Conservation (phyloP, 177 flowering plant species). For the Vitis hybrid region DNA sequence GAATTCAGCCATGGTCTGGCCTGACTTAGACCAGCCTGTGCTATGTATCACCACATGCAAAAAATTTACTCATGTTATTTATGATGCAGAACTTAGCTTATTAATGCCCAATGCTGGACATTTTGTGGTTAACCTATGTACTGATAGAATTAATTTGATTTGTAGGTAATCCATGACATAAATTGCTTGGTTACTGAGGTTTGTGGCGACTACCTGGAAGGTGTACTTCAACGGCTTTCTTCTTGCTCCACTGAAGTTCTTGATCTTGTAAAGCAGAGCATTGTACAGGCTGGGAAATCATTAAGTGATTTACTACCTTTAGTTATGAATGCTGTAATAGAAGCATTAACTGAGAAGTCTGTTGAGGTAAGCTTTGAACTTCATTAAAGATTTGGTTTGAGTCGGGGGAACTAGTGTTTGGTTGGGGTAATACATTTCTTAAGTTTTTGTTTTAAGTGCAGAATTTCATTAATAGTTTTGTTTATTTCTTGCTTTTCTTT, state of each 20-base stretch:
- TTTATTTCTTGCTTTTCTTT: no score
- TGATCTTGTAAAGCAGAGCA: constrained; percentile 71
- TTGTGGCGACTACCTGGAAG: constrained; percentile 53
- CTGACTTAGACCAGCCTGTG: no score
- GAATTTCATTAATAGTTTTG: no score
- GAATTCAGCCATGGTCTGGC: no score
- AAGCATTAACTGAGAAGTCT: constrained; percentile 76
- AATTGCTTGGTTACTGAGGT: constrained; percentile 54
- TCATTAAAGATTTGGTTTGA: constrained; percentile 1
- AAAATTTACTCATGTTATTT: background rate
- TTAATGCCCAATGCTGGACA: background rate
- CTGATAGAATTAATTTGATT: constrained; percentile 10
- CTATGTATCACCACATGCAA: no score
- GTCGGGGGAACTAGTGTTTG: no score
- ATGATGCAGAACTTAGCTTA: background rate
- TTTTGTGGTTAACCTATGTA: background rate
- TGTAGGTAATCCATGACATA: constrained; percentile 87
- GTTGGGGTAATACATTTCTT: no score
- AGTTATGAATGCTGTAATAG: constrained; percentile 56
- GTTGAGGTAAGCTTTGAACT: constrained; percentile 61
- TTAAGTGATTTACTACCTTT: constrained; percentile 56
- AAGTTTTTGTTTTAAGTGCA: no score
- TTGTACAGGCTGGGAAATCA: constrained; percentile 54
- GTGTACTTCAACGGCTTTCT: constrained; percentile 61
- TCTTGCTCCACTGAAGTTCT: constrained; percentile 71